Evolutionary conservation across 768 basidiomycete species (phyloP).

Genomic region (Favolaschia claudopus): DNA sequence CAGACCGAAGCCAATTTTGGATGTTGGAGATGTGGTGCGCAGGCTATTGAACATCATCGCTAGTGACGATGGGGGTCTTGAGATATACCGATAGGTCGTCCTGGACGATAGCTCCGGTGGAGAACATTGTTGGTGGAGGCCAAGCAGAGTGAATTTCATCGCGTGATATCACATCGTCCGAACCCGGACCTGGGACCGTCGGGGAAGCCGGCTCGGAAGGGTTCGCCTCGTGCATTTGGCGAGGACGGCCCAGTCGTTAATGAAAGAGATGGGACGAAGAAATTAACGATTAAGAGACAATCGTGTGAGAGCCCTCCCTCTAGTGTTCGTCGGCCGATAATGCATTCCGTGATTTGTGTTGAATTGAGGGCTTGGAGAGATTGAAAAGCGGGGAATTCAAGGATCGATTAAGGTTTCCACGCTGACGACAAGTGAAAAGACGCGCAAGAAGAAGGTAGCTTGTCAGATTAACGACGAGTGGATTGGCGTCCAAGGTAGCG

Average conservation of each 20-base stretch:
- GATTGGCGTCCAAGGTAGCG: too few species aligned
- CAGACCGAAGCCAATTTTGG: neutral
- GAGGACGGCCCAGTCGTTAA: neutral
- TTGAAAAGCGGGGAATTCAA: too few species aligned
- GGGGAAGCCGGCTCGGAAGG: constrained; percentile 21
- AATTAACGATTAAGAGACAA: constrained; percentile 12
- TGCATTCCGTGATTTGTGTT: too few species aligned
- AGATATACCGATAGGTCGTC: constrained; percentile 20
- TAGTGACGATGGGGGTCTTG: neutral
- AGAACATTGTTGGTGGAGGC: too few species aligned
- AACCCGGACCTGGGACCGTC: constrained; percentile 2
- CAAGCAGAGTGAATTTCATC: too few species aligned
- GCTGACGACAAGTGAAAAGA: too few species aligned
- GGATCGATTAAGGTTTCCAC: too few species aligned
- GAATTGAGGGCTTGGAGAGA: too few species aligned
- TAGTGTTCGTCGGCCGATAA: too few species aligned
- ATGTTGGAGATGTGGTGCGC: neutral
- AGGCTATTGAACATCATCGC: constrained; percentile 4
- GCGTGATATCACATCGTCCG: constrained; percentile 1
- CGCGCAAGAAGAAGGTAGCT: too few species aligned
- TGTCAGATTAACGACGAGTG: too few species aligned
- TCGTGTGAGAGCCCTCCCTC: constrained; percentile 14
- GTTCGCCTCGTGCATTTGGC: constrained; percentile 18
- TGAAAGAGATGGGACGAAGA: neutral
- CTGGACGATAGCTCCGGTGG: neutral